Percentiles rank a stretch among this genome's conserved stretches.
Conservation (phyloP, 2,329 filamentous ascomycete genomes). For the Calonectria naviculata region DNA sequence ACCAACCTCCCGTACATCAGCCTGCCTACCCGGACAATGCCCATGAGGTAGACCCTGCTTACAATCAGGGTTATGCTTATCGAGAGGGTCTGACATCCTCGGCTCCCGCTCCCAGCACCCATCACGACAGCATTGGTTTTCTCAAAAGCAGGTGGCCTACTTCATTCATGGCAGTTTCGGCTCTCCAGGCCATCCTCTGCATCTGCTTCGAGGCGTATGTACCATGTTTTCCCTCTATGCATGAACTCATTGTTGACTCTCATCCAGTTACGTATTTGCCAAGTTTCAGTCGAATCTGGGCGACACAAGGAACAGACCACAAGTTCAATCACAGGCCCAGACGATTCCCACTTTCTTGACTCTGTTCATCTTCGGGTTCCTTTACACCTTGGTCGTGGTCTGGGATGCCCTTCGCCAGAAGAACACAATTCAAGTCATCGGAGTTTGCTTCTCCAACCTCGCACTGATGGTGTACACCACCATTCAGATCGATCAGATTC, state of each 20-base stretch:
- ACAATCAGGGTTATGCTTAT: conserved; percentile 50
- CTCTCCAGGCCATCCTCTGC: conserved; percentile 82
- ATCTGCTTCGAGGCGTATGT: conserved; percentile 89
- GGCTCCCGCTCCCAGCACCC: conserved; percentile 44
- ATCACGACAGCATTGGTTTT: conserved; percentile 68
- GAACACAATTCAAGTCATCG: conserved; percentile 99
- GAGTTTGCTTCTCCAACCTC: conserved; percentile 91
- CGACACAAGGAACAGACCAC: conserved; percentile 50
- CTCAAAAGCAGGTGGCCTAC: conserved; percentile 91
- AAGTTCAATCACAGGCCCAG: conserved; percentile 64
- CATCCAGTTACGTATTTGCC: conserved; percentile 84
- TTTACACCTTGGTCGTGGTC: conserved; percentile 90
- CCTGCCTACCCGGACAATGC: conserved; percentile 43
- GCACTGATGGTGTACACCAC: conserved; percentile 93
- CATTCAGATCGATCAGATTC: conserved; percentile 92
- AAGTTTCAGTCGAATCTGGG: conserved; percentile 78
- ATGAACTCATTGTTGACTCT: conserved; percentile 27
- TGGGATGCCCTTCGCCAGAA: conserved; percentile 95
- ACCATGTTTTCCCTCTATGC: neutral
- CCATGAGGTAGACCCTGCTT: conserved; percentile 42
- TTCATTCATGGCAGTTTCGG: conserved; percentile 80
- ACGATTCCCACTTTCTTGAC: conserved; percentile 96
- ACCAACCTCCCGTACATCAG: conserved; percentile 38
- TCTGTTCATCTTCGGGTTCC: conserved; percentile 95
- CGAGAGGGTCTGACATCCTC: conserved; percentile 51